Evolutionary conservation across 768 basidiomycete genomes (phyloP).

Genomic region (Termitomyces sp.): DNA sequence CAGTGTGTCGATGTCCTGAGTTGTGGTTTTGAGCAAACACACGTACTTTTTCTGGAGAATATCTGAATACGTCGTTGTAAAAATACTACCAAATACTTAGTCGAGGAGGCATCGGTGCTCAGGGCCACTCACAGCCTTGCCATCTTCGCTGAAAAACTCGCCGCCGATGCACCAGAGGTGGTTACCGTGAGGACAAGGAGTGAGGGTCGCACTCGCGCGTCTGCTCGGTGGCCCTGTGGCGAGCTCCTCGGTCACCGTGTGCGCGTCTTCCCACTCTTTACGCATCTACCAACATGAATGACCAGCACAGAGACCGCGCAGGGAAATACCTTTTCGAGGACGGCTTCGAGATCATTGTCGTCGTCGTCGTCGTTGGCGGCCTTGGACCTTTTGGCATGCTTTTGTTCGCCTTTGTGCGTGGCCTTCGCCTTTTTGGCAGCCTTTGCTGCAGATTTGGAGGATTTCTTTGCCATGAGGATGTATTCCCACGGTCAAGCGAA

Average conservation of each 20-base stretch:
- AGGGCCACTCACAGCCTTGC: neutral
- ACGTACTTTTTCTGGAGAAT: constrained; percentile 72
- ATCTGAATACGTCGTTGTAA: constrained; percentile 85
- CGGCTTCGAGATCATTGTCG: neutral
- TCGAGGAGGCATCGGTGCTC: too few relatives aligned
- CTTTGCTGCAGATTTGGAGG: neutral
- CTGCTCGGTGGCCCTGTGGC: neutral
- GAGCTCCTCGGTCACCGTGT: neutral
- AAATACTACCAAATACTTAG: constrained; percentile 49
- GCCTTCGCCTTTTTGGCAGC: neutral
- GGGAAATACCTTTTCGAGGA: neutral
- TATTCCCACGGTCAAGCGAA: neutral
- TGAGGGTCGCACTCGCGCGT: neutral
- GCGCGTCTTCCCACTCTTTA: neutral
- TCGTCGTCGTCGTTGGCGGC: neutral
- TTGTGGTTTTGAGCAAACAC: too few relatives aligned
- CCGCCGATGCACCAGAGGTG: neutral
- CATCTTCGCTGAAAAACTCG: neutral
- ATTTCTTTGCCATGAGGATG: neutral
- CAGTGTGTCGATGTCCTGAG: too few relatives aligned
- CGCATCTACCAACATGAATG: neutral
- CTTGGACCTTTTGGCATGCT: constrained; percentile 32
- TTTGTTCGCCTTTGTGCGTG: constrained; percentile 23
- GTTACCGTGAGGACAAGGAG: neutral
- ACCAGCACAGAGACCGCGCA: neutral